Conservation (phyloP, 345 rosid species). For the Heritiera fomes region DNA sequence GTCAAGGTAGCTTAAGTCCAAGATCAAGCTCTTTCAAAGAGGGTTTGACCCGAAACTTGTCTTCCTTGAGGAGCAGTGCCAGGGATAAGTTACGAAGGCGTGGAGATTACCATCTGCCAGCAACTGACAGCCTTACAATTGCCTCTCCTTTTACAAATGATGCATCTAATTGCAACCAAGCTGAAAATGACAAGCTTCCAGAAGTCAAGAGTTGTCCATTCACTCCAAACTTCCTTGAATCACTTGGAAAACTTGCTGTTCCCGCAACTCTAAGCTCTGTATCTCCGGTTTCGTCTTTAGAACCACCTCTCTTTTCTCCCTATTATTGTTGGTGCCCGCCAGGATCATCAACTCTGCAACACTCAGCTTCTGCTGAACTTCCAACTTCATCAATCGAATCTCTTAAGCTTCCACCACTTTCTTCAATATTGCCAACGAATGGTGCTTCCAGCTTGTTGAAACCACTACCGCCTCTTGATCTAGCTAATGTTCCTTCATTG, state of each 20-base stretch:
- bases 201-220: constrained; percentile 30
- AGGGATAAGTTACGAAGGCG: constrained; percentile 67
- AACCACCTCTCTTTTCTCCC: constrained; percentile 66
- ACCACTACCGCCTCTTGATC: constrained; percentile 51
- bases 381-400: constrained; percentile 47
- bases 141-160: constrained; percentile 35
- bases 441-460: constrained; percentile 51
- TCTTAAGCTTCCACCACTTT: constrained; percentile 60
- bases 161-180: constrained; percentile 27
- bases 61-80: constrained; percentile 47
- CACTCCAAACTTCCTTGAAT: constrained; percentile 41
- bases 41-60: constrained; percentile 48
- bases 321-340: constrained; percentile 93
- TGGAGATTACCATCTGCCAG: constrained; percentile 53
- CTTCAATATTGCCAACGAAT: constrained; percentile 54
- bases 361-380: constrained; percentile 35
- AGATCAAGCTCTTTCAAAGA: constrained; percentile 81
- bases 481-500: constrained; percentile 53
- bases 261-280: constrained; percentile 36
- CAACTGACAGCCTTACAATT: constrained; percentile 40
- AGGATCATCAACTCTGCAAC: constrained; percentile 49
- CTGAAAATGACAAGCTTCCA: constrained; percentile 32
- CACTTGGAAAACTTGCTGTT: constrained; percentile 36
- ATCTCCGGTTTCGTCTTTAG: constrained; percentile 41
- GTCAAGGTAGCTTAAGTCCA: constrained; percentile 80